These are phyloP conservation scores for Tinospora cordifolia DNA, from an alignment of 164 flowering plant genomes.

Conservation along the genomic window DNA sequence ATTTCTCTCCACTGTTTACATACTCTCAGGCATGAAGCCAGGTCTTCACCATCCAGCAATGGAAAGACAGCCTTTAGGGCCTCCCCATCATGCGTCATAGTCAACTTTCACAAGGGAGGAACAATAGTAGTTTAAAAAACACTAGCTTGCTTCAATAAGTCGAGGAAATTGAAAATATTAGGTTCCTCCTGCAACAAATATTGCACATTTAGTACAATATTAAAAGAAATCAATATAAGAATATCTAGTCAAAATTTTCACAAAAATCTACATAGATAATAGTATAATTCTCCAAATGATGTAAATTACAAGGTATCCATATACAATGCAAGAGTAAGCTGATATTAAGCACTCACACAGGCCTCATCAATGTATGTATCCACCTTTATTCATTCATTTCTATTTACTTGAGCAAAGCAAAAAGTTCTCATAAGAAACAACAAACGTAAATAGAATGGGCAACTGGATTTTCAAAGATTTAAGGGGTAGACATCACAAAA, in stretches of 20 bases:
- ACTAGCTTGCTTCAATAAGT: too few relatives aligned
- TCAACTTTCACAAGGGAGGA: slow-evolving; percentile 4
- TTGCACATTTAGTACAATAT: background rate
- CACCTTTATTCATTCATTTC: too few relatives aligned
- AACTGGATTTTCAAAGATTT: too few relatives aligned
- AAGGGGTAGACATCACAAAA: too few relatives aligned
- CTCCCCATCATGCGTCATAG: slow-evolving; percentile 31
- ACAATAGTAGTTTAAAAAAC: background rate
- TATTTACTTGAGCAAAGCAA: too few relatives aligned
- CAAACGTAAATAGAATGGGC: too few relatives aligned
- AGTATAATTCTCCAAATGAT: background rate
- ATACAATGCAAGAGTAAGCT: background rate
- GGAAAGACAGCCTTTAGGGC: slow-evolving; percentile 75
- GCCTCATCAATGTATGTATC: too few relatives aligned
- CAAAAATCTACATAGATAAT: background rate
- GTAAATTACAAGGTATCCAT: background rate
- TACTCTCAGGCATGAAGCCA: slow-evolving; percentile 74
- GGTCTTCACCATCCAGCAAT: slow-evolving; percentile 61
- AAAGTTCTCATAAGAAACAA: too few relatives aligned
- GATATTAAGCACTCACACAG: too few relatives aligned
- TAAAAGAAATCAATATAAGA: background rate
- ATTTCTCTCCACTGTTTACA: slow-evolving; percentile 71
- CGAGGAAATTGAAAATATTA: background rate
- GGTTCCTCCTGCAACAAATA: slow-evolving; percentile 1
- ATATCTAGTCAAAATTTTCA: background rate